phyloP scores from a whole-genome alignment of 1,139 yeast genomes.

The Taphrina communis region DNA sequence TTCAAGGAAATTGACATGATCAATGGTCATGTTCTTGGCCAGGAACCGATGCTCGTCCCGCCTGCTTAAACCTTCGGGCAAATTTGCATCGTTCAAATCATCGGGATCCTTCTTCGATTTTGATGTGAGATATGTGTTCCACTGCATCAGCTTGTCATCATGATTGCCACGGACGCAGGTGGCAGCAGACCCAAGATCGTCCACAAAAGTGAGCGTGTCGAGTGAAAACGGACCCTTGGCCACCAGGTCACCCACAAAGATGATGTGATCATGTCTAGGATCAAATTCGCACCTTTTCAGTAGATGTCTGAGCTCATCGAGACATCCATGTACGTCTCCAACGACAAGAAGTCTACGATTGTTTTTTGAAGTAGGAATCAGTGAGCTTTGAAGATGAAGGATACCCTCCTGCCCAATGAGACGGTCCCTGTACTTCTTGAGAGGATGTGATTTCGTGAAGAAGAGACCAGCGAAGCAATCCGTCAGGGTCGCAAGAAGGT shows the following conservation, averaged over 20 bases:
- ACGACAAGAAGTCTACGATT: conserved; percentile 63
- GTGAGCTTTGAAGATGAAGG: conserved; percentile 14
- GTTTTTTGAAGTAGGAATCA: conserved; percentile 41
- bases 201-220: conserved; percentile 66
- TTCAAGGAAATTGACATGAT: conserved; percentile 23
- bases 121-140: conserved; percentile 56
- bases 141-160: conserved; percentile 68
- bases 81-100: conserved; percentile 8
- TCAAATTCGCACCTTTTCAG: conserved; percentile 58
- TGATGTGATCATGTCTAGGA: conserved; percentile 61
- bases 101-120: conserved; percentile 9
- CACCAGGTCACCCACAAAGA: conserved; percentile 82
- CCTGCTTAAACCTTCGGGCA: conserved; percentile 34
- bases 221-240: conserved; percentile 82
- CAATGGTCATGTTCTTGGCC: conserved; percentile 20
- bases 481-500: not conserved
- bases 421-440: conserved; percentile 32
- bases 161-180: conserved; percentile 89
- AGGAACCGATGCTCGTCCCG: conserved; percentile 38
- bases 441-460: conserved; percentile 36
- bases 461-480: conserved; percentile 24
- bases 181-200: conserved; percentile 58
- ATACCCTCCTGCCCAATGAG: conserved; percentile 32
- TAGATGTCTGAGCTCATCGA: conserved; percentile 60
- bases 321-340: conserved; percentile 91